These are phyloP conservation scores for Diaporthe citri DNA, from an alignment of 2,329 filamentous ascomycete species.

Conservation along the genomic window DNA sequence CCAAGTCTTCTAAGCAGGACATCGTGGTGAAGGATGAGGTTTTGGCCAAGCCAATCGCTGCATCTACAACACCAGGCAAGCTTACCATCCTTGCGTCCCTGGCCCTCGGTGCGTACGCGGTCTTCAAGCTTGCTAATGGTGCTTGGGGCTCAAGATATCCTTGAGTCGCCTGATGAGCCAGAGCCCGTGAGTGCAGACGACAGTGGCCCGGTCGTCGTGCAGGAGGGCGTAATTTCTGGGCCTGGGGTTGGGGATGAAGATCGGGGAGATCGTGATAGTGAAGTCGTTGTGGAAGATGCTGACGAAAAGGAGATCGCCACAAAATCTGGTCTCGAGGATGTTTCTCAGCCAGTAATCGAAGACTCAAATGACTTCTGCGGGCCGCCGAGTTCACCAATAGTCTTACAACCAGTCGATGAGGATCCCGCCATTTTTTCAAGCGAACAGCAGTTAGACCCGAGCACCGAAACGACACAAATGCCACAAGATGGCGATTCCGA, in stretches of 20 bases:
- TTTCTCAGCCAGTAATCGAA: neutral
- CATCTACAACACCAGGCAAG: constrained; percentile 41
- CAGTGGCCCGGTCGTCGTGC: constrained; percentile 38
- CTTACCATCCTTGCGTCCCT: constrained; percentile 42
- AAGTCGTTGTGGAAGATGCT: constrained; percentile 36
- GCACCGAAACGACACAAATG: neutral
- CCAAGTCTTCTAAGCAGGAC: constrained; percentile 38
- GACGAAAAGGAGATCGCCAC: constrained; percentile 36
- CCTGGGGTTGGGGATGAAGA: constrained; percentile 35
- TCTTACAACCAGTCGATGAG: neutral
- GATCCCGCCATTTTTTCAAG: neutral
- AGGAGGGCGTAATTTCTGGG: constrained; percentile 35
- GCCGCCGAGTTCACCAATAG: constrained; percentile 1
- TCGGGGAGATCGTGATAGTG: constrained; percentile 39
- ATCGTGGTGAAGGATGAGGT: constrained; percentile 40
- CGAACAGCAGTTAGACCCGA: neutral
- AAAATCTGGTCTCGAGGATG: constrained; percentile 4
- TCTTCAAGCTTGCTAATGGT: constrained; percentile 42
- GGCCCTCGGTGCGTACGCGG: constrained; percentile 40
- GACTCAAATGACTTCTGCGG: neutral
- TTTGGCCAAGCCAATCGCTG: constrained; percentile 33
- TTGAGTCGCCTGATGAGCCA: constrained; percentile 38
- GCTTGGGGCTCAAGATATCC: constrained; percentile 40
- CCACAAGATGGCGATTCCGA: neutral
- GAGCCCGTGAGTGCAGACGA: constrained; percentile 33